These are phyloP conservation scores for Starmerella roubikii DNA, from an alignment of 805 yeast genomes.

Conservation along the genomic window DNA sequence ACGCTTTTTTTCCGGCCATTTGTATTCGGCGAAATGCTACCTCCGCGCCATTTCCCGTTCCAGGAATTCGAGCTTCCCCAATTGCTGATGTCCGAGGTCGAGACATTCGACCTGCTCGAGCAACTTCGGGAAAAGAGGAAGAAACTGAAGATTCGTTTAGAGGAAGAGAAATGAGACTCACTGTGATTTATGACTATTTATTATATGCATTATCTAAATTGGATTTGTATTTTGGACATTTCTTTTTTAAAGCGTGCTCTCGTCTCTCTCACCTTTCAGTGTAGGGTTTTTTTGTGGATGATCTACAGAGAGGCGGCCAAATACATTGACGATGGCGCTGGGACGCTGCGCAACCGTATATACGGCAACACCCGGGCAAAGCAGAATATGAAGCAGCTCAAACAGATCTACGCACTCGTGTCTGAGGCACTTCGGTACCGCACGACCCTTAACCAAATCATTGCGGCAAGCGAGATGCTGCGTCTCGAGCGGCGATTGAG, in stretches of 20 bases:
- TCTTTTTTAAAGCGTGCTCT: neutral
- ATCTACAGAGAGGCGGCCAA: slow-evolving; percentile 21
- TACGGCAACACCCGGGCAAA: slow-evolving; percentile 11
- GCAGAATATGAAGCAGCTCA: slow-evolving; percentile 39
- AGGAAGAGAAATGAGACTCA: neutral
- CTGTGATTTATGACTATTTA: neutral
- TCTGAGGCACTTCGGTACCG: slow-evolving; percentile 62
- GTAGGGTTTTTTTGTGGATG: too few species aligned
- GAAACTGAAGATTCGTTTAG: neutral
- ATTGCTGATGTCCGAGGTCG: slow-evolving; percentile 8
- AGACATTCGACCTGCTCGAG: slow-evolving; percentile 9
- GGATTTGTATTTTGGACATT: neutral
- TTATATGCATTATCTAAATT: neutral
- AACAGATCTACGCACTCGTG: slow-evolving; percentile 75
- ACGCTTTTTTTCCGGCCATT: slow-evolving; percentile 11
- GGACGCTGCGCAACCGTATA: slow-evolving; percentile 27
- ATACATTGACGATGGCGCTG: slow-evolving; percentile 21
- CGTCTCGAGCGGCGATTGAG: slow-evolving; percentile 36
- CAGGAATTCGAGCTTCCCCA: slow-evolving; percentile 13
- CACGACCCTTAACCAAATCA: slow-evolving; percentile 46
- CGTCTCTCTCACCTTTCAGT: neutral
- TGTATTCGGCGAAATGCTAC: slow-evolving; percentile 17
- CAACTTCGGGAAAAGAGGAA: neutral
- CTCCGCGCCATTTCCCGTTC: slow-evolving; percentile 14
- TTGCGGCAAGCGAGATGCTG: slow-evolving; percentile 56